Base-by-base conservation (phyloP, 768 basidiomycete genomes). In the Chalciporus piperatus region DNA sequence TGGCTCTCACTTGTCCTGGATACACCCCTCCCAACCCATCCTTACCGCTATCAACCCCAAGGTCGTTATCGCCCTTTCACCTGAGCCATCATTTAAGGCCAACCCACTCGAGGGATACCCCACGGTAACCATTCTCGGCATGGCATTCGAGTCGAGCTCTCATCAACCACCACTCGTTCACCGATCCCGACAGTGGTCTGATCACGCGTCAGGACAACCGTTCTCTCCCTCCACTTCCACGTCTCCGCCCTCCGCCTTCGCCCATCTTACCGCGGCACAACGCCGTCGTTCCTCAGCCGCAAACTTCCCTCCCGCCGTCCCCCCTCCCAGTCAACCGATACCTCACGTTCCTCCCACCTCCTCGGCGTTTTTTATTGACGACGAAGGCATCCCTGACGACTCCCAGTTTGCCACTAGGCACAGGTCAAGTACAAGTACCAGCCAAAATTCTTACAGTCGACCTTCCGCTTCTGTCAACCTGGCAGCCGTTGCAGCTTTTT, bases 291-390 rank as follows among this genome's bases (percentile, higher is more conserved):
- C 86, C 22, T 82, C 83, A 48, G 83, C 79, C 50, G 78, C 81
- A 12, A 77, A 81, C 60, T 72, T 75, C 22, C 80, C 85, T 41
- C 86, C 87, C 6, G 79, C 84, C 35, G 82, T 72, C 3, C 88
- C 88, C 17, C 88, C 88, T 39, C 88, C 88, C 19, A 81, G 74
- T 61, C 79, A 82, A 59, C 88, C 88, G 44, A 89, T 90, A 52
- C 88, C 88, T 45, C 82, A 74, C 59, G 60, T 88, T 32, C 88
- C 88, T 37, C 58, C 65, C 16, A 58, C 68, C 27, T 60, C 66
- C 23, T 51, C 59, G 19, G 45, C 41, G 37, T 43, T 48, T 48
- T n/a, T 52, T 37, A 54, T 48, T 30, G 57, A 59, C 50, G 60
- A 57, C 19, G 65, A 60, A 52, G 58, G 63, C 32, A 61, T 63